These are phyloP conservation scores for Hypoxylon rubiginosum DNA, from an alignment of 2,329 filamentous ascomycete genomes.

Conservation along the genomic window DNA sequence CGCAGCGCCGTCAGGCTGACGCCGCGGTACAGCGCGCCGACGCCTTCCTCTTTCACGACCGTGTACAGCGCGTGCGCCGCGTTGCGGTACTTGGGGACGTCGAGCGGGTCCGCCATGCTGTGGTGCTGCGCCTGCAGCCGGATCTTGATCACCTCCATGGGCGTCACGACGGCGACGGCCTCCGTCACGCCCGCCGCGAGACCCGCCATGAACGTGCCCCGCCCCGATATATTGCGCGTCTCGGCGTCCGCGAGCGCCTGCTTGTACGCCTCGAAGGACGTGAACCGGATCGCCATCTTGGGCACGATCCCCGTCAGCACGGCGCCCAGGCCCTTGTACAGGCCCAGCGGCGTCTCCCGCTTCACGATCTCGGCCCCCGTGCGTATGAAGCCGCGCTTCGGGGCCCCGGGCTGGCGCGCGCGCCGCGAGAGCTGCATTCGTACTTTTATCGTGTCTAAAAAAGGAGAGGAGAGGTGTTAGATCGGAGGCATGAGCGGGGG, in stretches of 20 bases:
- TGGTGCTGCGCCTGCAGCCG: constrained; percentile 98
- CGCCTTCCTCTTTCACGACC: constrained; percentile 90
- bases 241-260: constrained; percentile 78
- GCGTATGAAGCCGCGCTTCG: constrained; percentile 86
- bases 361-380: constrained; percentile 90
- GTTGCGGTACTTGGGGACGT: constrained; percentile 97
- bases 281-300: constrained; percentile 99
- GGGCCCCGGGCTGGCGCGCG: constrained; percentile 84
- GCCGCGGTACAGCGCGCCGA: constrained; percentile 89
- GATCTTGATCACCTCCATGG: constrained; percentile 99
- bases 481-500: constrained; percentile 11
- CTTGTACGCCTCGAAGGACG: constrained; percentile 97
- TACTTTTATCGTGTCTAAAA: constrained; percentile 93
- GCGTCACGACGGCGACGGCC: constrained; percentile 94
- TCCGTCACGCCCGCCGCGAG: too few relatives aligned
- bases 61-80: constrained; percentile 87
- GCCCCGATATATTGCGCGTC: constrained; percentile 76
- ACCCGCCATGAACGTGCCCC: constrained; percentile 77
- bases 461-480: constrained; percentile 10
- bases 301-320: constrained; percentile 96
- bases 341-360: constrained; percentile 89
- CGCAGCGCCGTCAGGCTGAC: constrained; percentile 93
- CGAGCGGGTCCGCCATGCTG: constrained; percentile 95
- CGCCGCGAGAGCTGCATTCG: constrained; percentile 97
- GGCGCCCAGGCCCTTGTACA: constrained; percentile 98